Evolutionary conservation across 129 eudicot genomes (phyloP).

Genomic region (Flaveria linearis): DNA sequence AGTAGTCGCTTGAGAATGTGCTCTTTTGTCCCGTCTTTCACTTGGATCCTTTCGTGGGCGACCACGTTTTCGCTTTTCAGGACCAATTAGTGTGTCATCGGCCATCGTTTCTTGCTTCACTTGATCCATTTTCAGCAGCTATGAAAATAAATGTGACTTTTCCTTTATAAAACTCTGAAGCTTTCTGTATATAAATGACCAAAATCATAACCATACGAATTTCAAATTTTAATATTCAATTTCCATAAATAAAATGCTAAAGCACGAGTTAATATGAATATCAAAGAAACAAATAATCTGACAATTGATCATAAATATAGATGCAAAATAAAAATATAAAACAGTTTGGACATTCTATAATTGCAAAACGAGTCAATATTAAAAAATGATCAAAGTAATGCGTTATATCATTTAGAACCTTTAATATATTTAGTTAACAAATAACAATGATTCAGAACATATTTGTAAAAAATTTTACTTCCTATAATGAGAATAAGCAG

Average conservation of each 20-base stretch:
- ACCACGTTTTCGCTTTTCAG: slow-evolving; percentile 73
- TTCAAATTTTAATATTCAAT: not conserved
- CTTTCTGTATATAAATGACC: slow-evolving; percentile 23
- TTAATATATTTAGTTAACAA: slow-evolving; percentile 1
- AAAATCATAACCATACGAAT: slow-evolving; percentile 10
- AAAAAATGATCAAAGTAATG: not conserved
- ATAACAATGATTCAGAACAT: not conserved
- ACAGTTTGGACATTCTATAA: not conserved
- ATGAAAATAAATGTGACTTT: slow-evolving; percentile 12
- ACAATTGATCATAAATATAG: not conserved
- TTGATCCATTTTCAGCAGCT: slow-evolving; percentile 51
- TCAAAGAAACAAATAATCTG: slow-evolving; percentile 4
- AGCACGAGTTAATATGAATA: not conserved
- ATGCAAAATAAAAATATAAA: not conserved
- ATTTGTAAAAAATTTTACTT: not conserved
- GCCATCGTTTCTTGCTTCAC: slow-evolving; percentile 44
- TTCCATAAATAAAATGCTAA: slow-evolving; percentile 8
- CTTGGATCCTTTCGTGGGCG: slow-evolving; percentile 86
- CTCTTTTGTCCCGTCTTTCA: slow-evolving; percentile 38
- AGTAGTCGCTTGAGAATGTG: slow-evolving; percentile 41
- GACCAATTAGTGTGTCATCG: slow-evolving; percentile 32
- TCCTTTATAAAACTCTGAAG: slow-evolving; percentile 11
- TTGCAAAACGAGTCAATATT: not conserved
- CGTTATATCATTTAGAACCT: not conserved
- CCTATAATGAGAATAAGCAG: slow-evolving; percentile 10